These are phyloP conservation scores for Nitzschia sp. DNA, from an alignment of 108 stramenopile genomes.

Conservation along the genomic window DNA sequence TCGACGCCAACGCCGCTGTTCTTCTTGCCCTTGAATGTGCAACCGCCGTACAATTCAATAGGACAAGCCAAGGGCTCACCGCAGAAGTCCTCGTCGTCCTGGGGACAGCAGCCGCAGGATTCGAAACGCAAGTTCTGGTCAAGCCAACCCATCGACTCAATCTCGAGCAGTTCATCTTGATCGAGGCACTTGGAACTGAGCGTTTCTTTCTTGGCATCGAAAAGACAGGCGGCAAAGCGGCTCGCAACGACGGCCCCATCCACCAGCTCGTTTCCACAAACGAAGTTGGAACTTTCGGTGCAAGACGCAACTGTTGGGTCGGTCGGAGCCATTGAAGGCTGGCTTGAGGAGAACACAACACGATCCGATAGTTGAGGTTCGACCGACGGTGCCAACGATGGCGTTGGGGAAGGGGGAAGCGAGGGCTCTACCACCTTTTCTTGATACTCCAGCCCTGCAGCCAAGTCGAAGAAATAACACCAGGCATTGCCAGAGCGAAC, in stretches of 20 bases:
- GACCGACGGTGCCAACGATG: neutral
- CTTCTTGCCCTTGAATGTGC: neutral
- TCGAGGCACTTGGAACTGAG: neutral
- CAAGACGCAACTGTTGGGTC: neutral
- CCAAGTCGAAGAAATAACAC: conserved; percentile 8
- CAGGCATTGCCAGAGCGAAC: neutral
- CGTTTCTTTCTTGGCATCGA: neutral
- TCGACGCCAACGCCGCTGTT: neutral
- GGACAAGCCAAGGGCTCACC: neutral
- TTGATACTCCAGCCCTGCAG: neutral
- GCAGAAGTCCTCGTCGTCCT: neutral
- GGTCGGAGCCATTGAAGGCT: neutral
- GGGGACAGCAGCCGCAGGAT: conserved; percentile 1
- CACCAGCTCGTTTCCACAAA: neutral
- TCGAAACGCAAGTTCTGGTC: neutral
- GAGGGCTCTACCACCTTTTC: neutral
- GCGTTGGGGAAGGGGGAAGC: neutral
- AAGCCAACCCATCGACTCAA: neutral
- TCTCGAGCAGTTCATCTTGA: too few species aligned
- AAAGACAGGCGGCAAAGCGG: neutral
- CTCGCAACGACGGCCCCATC: neutral
- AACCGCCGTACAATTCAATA: conserved; percentile 1
- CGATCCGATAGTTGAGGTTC: too few species aligned
- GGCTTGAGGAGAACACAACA: too few species aligned
- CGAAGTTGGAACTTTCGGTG: neutral